Evolutionary conservation across 2,329 filamentous ascomycete genomes (phyloP), one percentile per base, ranked within the genome.

Genomic region (Fusarium incarnatum): DNA sequence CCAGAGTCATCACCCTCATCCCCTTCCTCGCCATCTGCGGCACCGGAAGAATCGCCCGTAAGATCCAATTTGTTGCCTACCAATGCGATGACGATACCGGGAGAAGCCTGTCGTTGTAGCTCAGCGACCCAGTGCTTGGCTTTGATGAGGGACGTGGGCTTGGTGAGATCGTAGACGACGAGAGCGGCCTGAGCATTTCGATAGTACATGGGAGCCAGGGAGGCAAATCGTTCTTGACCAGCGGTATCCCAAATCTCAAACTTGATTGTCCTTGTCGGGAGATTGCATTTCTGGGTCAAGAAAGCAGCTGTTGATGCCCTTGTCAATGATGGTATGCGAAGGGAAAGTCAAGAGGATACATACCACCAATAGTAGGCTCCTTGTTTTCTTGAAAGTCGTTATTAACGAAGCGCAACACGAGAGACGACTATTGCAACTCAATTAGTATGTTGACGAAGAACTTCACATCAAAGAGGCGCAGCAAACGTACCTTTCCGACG

Each of bases 321-420:
- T 28, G 61, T 76, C 44, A 77, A 67, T 49, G n/a, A 56, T 46
- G 20, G 12, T 20, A 63, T 61, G 23, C 22, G 16, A 15, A n/a
- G 45, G 60, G 7, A n/a, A 30, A 47, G 32, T 12, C 30, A 20
- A 37, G 44, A 54, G 50, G 70, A 57, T 55, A 82, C 87, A 72
- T 87, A 97, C 94, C 94, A 87, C 96, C 96, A 83, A 99, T 99
- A 72, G 96, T 99, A 68, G 96, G 96, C 82, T 99, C 96, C 86
- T 98, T 98, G 84, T 98, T 98, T 84, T 98, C 96, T 85, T 99
- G 96, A 78, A 99, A 99, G 83, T 98, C 95, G 84, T 99, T 96
- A 87, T 98, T 98, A 80, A 99, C 96, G 83, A 99, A 99, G 78
- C 96, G 94, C 79, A 99, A 88, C 70, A 99, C 96, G 63, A 99